Base-by-base conservation (phyloP, 2,329 filamentous ascomycete genomes). In the Aureobasidium sp. region DNA sequence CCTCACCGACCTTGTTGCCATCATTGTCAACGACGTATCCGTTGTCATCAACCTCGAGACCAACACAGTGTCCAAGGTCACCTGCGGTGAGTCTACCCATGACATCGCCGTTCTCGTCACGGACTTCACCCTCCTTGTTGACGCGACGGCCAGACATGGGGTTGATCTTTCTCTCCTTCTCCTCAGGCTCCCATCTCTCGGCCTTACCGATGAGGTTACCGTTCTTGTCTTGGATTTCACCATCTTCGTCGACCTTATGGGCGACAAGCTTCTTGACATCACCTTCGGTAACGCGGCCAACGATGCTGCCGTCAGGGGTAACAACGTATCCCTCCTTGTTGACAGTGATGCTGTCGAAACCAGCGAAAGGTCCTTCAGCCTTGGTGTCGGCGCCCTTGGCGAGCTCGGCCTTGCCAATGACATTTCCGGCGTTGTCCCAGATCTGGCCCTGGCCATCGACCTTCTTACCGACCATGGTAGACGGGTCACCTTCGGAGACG, bases 1-100 rank as follows among this genome's bases (percentile, higher is more conserved):
- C 82, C 68, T 86, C 84, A 50, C 84, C 84, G 61, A 86, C 78
- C 75, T 83, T 85, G 76, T 86, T 86, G 70, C 84, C 83, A 64
- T 82, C 79, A 48, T 79, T 78, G 69, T 81, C 79, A 51, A 81
- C 68, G 37, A 81, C 79, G 65, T 81, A 80, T 56, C 79, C 79
- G 63, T 78, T 78, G 69, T 81, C 79, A 59, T 81, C 79, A 64
- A 81, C 78, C 69, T 81, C 79, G 64, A 80, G 76, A 64, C 79
- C 79, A 65, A 77, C 75, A 63, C 79, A 81, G 71, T 80, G 79
- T 60, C 78, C 78, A 58, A 81, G 77, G 56, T 80, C 76, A 65
- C 79, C 79, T 68, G 76, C 75, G 64, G 79, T 81, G 64, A 81
- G 78, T 65, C 75, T 74, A 56, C 79, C 79, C 56, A 81, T 71